A percentile compares a stretch with the other conserved stretches of the same genome.
phyloP scores from a whole-genome alignment of 2,329 filamentous ascomycete species.

The Clonostachys sp. region DNA sequence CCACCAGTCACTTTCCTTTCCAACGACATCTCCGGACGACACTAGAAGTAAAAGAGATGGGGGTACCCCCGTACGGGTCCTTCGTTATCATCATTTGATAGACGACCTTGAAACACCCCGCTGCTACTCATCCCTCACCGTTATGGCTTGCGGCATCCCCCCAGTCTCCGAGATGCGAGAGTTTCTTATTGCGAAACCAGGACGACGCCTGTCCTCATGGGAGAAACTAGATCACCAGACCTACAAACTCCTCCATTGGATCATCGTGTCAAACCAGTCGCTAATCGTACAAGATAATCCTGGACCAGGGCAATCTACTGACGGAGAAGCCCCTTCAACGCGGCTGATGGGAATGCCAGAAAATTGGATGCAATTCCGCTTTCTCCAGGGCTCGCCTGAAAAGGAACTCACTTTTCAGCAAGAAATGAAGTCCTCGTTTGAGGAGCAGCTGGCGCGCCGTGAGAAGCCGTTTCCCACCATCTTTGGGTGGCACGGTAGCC shows the following conservation, averaged over 20 bases:
- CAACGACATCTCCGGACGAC: too few species aligned
- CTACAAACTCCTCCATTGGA: constrained; percentile 73
- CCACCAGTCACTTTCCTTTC: too few species aligned
- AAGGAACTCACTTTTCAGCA: constrained; percentile 74
- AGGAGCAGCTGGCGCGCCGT: constrained; percentile 7
- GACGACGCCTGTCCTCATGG: constrained; percentile 33
- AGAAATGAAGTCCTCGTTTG: constrained; percentile 44
- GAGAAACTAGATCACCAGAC: constrained; percentile 62
- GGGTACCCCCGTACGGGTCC: too few species aligned
- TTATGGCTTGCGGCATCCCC: constrained; percentile 46
- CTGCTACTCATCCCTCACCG: too few species aligned
- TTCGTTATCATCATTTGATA: too few species aligned
- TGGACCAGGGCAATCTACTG: constrained; percentile 4
- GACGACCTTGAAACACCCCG: too few species aligned
- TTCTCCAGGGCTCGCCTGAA: constrained; percentile 83
- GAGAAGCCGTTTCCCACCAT: constrained; percentile 54
- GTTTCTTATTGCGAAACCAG: constrained; percentile 33
- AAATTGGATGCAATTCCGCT: constrained; percentile 74
- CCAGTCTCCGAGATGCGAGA: constrained; percentile 52
- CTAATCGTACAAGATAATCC: constrained; percentile 73
- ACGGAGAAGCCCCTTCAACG: constrained; percentile 8
- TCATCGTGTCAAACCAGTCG: constrained; percentile 83
- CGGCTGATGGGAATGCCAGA: constrained; percentile 56
- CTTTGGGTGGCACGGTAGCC: constrained; percentile 84
- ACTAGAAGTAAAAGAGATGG: too few species aligned